Conservation (phyloP, 1,284 basidiomycete species). For the Leccinum brunneo-olivaceum region DNA sequence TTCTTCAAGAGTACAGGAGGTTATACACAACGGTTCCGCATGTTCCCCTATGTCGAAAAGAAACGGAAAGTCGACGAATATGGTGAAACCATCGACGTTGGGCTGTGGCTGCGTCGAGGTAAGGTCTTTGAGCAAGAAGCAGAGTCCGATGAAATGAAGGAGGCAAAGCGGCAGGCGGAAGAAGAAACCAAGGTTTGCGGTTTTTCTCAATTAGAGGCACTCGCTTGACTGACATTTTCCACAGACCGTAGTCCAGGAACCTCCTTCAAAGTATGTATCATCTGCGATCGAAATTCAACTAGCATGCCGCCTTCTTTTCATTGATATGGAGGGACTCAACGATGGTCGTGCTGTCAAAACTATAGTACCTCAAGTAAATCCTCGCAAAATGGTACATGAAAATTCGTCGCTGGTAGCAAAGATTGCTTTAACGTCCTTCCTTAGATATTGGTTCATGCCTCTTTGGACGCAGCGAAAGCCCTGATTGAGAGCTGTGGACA, state of each 20-base stretch:
- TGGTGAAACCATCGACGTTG: slow-evolving; percentile 92
- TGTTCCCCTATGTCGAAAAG: slow-evolving; percentile 96
- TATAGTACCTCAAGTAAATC: slow-evolving; percentile 94
- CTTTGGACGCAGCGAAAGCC: slow-evolving; percentile 56
- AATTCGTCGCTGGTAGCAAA: background rate
- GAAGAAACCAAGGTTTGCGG: slow-evolving; percentile 67
- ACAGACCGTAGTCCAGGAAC: slow-evolving; percentile 69
- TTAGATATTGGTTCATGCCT: slow-evolving; percentile 87
- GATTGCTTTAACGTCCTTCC: slow-evolving; percentile 6
- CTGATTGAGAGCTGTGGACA: slow-evolving; percentile 77
- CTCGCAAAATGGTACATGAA: slow-evolving; percentile 77
- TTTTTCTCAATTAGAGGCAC: background rate
- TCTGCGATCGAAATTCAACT: slow-evolving; percentile 72
- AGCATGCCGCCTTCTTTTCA: slow-evolving; percentile 79
- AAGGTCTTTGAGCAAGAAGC: slow-evolving; percentile 84
- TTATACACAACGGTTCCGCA: slow-evolving; percentile 78
- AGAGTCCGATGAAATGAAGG: slow-evolving; percentile 75
- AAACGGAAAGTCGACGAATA: slow-evolving; percentile 90
- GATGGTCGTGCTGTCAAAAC: slow-evolving; percentile 96
- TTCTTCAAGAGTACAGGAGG: slow-evolving; percentile 76
- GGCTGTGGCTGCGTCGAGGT: slow-evolving; percentile 87
- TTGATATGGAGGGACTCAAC: slow-evolving; percentile 94
- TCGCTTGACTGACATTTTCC: slow-evolving; percentile 1
- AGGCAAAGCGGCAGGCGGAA: slow-evolving; percentile 68
- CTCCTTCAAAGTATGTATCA: slow-evolving; percentile 87